Percentiles rank a stretch among this genome's conserved stretches.
Conservation (phyloP, 441 rosid species). For the Rhodomyrtus psidioides region DNA sequence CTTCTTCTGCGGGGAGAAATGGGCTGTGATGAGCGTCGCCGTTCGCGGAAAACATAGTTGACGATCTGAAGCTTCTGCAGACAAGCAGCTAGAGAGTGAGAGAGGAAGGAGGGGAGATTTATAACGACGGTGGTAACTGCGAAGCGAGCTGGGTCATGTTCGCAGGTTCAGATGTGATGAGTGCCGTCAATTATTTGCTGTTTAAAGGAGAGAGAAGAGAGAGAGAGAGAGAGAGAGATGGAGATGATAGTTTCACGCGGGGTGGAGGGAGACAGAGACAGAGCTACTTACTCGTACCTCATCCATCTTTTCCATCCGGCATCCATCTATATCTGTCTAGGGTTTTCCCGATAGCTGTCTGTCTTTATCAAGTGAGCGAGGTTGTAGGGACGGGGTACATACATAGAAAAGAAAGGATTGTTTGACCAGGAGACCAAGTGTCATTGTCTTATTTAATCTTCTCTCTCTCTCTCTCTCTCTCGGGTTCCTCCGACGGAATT, state of each 20-base stretch:
- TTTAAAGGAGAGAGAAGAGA: not conserved
- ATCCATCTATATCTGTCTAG: too few relatives aligned
- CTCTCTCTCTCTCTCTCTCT: not conserved
- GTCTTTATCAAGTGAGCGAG: too few relatives aligned
- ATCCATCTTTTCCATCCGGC: too few relatives aligned
- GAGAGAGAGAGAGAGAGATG: not conserved
- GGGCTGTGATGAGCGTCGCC: not conserved
- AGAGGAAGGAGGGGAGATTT: not conserved
- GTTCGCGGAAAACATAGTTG: not conserved
- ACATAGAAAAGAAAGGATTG: not conserved
- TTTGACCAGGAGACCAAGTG: not conserved
- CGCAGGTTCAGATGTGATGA: not conserved
- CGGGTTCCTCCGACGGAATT: not conserved
- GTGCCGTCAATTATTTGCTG: not conserved
- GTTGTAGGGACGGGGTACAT: not conserved
- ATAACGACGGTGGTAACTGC: not conserved
- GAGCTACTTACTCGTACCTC: not conserved
- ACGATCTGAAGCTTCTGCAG: not conserved
- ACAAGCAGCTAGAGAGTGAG: not conserved
- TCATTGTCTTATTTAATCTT: not conserved
- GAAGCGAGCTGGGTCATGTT: not conserved
- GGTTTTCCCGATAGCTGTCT: too few relatives aligned
- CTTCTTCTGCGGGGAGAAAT: not conserved
- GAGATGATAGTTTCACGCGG: not conserved
- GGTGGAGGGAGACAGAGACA: not conserved